These are phyloP conservation scores for Auriscalpium vulgare DNA, from an alignment of 768 basidiomycete species.

Conservation along the genomic window DNA sequence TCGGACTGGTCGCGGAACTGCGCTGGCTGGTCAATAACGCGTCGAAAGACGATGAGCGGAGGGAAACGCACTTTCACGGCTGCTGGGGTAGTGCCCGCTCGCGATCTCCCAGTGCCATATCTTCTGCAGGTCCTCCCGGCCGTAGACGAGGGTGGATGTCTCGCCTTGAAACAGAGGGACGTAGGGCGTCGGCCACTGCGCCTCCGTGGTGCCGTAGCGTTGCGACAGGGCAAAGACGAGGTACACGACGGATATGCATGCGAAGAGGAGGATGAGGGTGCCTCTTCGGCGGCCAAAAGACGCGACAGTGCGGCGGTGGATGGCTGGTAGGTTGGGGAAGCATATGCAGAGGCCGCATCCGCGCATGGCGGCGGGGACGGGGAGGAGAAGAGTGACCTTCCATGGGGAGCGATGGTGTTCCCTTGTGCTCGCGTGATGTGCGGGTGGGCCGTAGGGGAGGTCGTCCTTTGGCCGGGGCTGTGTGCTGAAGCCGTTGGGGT, in stretches of 20 bases:
- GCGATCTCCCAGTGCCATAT: conserved; percentile 96
- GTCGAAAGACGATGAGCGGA: not conserved
- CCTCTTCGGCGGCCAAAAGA: conserved; percentile 57
- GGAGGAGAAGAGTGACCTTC: conserved; percentile 50
- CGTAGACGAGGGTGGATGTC: conserved; percentile 66
- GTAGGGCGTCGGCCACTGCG: conserved; percentile 51
- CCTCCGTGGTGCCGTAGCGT: conserved; percentile 52
- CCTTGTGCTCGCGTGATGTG: too few relatives aligned
- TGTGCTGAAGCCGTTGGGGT: too few relatives aligned
- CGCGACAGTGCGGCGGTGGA: conserved; percentile 47
- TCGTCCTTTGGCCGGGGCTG: too few relatives aligned
- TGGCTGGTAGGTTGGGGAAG: conserved; percentile 52
- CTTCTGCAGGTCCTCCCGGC: conserved; percentile 70
- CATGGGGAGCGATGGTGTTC: conserved; percentile 30
- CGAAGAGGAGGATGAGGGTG: conserved; percentile 40
- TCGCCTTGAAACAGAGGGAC: conserved; percentile 35
- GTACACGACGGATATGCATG: conserved; percentile 40
- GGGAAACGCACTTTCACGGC: conserved; percentile 53
- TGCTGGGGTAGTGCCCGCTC: conserved; percentile 91
- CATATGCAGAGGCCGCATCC: conserved; percentile 50
- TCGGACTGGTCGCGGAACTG: conserved; percentile 68
- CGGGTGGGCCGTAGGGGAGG: too few relatives aligned
- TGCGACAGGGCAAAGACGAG: conserved; percentile 52
- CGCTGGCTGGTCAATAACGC: conserved; percentile 1
- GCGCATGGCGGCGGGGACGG: conserved; percentile 46